phyloP scores from a whole-genome alignment of 2,329 filamentous ascomycete species.

The Delphinella strobiligena region DNA sequence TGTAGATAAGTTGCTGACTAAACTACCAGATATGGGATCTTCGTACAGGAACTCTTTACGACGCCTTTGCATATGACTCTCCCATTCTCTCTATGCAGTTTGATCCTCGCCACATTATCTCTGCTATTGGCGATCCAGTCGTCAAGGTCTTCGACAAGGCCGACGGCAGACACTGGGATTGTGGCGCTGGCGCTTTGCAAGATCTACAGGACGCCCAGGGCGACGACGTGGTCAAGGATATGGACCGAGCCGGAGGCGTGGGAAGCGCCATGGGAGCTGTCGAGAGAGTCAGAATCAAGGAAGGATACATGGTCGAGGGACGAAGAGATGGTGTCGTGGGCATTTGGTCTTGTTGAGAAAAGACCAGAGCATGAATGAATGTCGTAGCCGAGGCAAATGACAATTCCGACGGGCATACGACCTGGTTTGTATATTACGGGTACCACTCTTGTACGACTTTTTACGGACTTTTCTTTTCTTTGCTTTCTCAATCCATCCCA shows the following conservation, averaged over 20 bases:
- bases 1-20: not conserved
- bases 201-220: conserved; percentile 36
- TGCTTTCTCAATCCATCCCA: too few species aligned
- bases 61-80: conserved; percentile 90
- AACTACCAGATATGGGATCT: conserved; percentile 87
- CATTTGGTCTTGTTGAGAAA: conserved; percentile 64
- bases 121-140: conserved; percentile 81
- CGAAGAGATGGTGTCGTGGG: conserved; percentile 78
- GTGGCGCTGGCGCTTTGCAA: conserved; percentile 61
- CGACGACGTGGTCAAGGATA: conserved; percentile 49
- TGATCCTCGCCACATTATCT: conserved; percentile 76
- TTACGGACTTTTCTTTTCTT: too few species aligned
- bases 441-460: too few species aligned
- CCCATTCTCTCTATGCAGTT: conserved; percentile 97
- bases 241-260: conserved; percentile 37
- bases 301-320: conserved; percentile 88
- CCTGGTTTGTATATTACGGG: too few species aligned
- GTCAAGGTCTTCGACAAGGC: conserved; percentile 98
- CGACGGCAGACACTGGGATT: conserved; percentile 92
- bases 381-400: too few species aligned
- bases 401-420: too few species aligned
- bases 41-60: conserved; percentile 85
- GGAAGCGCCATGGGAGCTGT: conserved; percentile 38
- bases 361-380: not conserved
- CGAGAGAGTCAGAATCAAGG: conserved; percentile 79